Evolutionary conservation across 2,329 filamentous ascomycete species (phyloP), one percentile per base, ranked within the genome.

Genomic region (Claviceps sp.): DNA sequence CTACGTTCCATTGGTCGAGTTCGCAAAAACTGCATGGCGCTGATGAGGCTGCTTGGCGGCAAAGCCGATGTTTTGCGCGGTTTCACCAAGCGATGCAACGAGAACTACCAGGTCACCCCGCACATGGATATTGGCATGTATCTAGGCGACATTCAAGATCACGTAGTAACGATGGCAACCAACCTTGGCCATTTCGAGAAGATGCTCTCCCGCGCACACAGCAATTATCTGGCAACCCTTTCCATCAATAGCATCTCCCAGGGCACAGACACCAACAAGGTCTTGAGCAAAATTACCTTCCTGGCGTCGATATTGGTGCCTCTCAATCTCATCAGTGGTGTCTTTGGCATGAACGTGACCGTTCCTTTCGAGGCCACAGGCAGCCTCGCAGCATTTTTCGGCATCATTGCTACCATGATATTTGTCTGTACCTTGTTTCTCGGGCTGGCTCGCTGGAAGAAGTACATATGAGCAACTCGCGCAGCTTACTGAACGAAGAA

Each of bases 131-230:
- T 98, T 58, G 93, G 90, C 22, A 80, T 98, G 62, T 98, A 98
- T 65, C 79, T 98, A 38, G 88, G 88, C 62, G 93, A 98, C 70
- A 96, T 98, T 57, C 93, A 98, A 69, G 93, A 98, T 70, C 93
- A 98, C 77, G 91, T 98, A 50, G 88, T 98, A 54, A 98, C 93
- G 46, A 97, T 97, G 91, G 95, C 95, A 79, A 93, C 87, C 59
- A 98, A 95, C 68, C 70, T 98, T 60, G 82, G 82, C 1, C 93
- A 98, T 66, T 96, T 95, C 60, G 93, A 98, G 67, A 97, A 97
- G 76, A 96, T 98, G 78, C 78, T 98, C 48, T 90, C 86, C 30
- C 85, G 93, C 22, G 86, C 87, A 2, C 93, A 98, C 72, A 88
- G 86, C 73, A 98, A 97, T 67, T 97, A 98, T 64, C 78, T 98